Base-by-base conservation (phyloP, 768 basidiomycete genomes). In the Xanthoconium stramineum region DNA sequence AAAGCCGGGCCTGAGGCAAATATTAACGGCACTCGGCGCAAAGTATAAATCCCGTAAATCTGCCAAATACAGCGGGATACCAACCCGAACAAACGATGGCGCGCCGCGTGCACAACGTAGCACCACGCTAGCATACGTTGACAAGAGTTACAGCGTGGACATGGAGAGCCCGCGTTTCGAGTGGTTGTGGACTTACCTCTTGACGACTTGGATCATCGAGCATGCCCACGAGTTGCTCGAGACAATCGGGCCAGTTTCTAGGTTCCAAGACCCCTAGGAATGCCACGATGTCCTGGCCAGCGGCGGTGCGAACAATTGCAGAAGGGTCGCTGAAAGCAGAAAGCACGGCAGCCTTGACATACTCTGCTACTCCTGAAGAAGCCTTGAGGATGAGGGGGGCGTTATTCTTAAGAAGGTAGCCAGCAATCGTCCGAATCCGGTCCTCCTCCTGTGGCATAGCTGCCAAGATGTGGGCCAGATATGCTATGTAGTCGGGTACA, bases 361-460 rank as follows among this genome's bases (percentile, higher is more conserved):
- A 91, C 47, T 83, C 77, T 32, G 82, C 78, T 20, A 94, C 88
- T 46, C 86, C 82, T 17, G 80, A 77, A 24, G 84, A 76, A 8
- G 85, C 81, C 46, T 78, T 80, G 52, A 94, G 78, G 69, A 94
- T 86, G 61, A 89, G 80, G 55, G 85, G 82, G 43, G 91, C 83
- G 66, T 94, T 94, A 74, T 99, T 98, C 84, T 99, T 99, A 73
- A 99, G 84, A 24, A 98, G 80, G 65, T 98, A 91, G 42, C 96
- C 96, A 28, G 96, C 95, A 76, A 98, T 95, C 56, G 92, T 91
- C 50, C 96, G 85, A 71, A 96, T 93, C 48, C 90, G 88, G 69
- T 93, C 94, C 68, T 94, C 89, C 75, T 98, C 94, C 57, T 83
- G 79, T 2, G 86, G 80, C 78, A 91, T 75, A 44, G 80, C 79